These are phyloP conservation scores for Nicotiana benthamiana DNA, from an alignment of 257 asterid genomes.

Conservation along the genomic window DNA sequence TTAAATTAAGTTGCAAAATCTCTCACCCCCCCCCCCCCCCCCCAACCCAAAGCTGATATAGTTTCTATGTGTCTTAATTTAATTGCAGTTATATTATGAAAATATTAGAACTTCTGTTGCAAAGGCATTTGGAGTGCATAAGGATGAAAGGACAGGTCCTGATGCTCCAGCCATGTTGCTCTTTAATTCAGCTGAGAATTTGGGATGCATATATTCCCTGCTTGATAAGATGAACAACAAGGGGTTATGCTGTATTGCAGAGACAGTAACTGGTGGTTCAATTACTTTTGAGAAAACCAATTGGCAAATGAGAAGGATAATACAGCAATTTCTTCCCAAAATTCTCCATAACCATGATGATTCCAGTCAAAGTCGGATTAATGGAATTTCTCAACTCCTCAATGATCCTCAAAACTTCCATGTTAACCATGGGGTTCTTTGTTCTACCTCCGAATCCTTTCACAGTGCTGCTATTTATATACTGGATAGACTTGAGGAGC, in stretches of 20 bases:
- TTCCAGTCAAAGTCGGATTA: constrained; percentile 25
- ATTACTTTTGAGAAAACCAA: constrained; percentile 43
- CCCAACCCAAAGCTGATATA: neutral
- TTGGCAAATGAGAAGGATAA: constrained; percentile 35
- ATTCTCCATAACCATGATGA: constrained; percentile 21
- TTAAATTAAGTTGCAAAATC: neutral
- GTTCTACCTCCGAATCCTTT: constrained; percentile 31
- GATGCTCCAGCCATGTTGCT: constrained; percentile 18
- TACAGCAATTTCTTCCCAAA: constrained; percentile 38
- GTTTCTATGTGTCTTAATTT: constrained; percentile 2
- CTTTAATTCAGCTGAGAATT: constrained; percentile 17
- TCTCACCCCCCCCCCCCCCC: neutral
- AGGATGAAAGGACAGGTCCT: constrained; percentile 12
- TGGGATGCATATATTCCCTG: constrained; percentile 29
- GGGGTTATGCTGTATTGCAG: constrained; percentile 42
- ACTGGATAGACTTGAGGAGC: constrained; percentile 44
- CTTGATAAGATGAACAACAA: constrained; percentile 58
- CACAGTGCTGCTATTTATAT: constrained; percentile 44
- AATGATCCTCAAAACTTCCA: constrained; percentile 32
- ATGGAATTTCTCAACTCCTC: constrained; percentile 34
- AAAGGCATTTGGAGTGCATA: constrained; percentile 40
- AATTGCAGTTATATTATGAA: constrained; percentile 51
- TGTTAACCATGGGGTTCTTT: constrained; percentile 11
- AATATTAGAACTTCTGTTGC: constrained; percentile 39
- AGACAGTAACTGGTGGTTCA: constrained; percentile 41